phyloP scores from a whole-genome alignment of 495 filamentous ascomycete species.

The Penicillium psychrofluorescens region DNA sequence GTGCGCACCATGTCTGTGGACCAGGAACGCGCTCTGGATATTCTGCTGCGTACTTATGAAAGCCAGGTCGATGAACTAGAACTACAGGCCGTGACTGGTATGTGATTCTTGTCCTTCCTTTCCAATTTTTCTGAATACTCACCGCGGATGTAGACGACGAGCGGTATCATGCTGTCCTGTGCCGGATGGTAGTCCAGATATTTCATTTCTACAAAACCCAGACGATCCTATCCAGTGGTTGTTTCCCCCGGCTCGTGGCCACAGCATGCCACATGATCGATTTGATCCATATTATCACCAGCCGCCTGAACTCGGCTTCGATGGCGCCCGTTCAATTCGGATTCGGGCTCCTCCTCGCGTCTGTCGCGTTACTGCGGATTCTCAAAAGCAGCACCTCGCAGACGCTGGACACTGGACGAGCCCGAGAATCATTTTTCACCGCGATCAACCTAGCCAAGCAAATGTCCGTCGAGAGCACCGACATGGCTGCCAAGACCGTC shows the following conservation, averaged over 20 bases:
- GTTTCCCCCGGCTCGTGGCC: conserved; percentile 23
- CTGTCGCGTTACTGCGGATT: conserved; percentile 29
- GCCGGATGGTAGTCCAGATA: conserved; percentile 29
- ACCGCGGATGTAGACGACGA: conserved; percentile 16
- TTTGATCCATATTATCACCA: conserved; percentile 15
- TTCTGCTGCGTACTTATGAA: conserved; percentile 30
- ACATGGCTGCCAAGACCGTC: conserved; percentile 26
- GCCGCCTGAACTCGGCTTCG: conserved; percentile 13
- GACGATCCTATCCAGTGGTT: conserved; percentile 18
- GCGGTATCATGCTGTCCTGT: conserved; percentile 21
- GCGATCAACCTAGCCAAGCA: conserved; percentile 33
- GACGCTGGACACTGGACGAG: conserved; percentile 25
- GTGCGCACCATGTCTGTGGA: conserved; percentile 30
- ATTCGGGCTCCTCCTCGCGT: conserved; percentile 27
- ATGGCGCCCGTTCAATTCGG: conserved; percentile 24
- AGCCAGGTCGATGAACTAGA: conserved; percentile 26
- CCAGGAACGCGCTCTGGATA: conserved; percentile 30
- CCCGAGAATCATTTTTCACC: conserved; percentile 23
- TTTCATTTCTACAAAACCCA: conserved; percentile 38
- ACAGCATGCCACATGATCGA: conserved; percentile 33
- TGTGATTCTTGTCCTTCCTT: not conserved
- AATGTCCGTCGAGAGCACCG: conserved; percentile 31
- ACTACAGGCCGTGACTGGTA: conserved; percentile 22
- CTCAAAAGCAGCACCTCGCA: conserved; percentile 24
- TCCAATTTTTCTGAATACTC: no score